phyloP scores from a whole-genome alignment of 2,329 filamentous ascomycete species.

The Penicillium polonicum region DNA sequence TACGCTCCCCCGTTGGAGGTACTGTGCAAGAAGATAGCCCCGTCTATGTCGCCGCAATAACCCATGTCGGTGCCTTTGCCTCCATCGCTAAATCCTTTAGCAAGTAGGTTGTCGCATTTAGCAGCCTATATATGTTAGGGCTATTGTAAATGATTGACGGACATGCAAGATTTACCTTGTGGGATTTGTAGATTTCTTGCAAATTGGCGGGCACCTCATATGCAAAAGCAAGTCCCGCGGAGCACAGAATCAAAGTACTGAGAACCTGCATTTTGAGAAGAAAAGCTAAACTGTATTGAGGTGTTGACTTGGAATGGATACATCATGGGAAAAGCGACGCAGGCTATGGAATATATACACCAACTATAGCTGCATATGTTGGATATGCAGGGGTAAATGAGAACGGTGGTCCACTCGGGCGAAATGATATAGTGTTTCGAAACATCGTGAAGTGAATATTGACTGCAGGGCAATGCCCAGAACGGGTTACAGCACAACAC shows the following conservation, averaged over 20 bases:
- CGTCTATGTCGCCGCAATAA: conserved; percentile 52
- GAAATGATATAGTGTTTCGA: neutral
- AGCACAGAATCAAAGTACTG: neutral
- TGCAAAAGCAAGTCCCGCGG: conserved; percentile 5
- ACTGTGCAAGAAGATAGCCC: conserved; percentile 53
- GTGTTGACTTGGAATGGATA: neutral
- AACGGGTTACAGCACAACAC: neutral
- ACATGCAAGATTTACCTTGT: conserved; percentile 13
- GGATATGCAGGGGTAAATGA: neutral
- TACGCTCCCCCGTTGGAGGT: conserved; percentile 32
- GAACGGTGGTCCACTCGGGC: neutral
- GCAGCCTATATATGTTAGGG: conserved; percentile 8
- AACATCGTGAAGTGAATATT: neutral
- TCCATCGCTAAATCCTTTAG: conserved; percentile 11
- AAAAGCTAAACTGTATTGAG: neutral
- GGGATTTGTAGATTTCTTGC: conserved; percentile 20
- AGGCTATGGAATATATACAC: neutral
- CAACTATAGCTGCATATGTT: neutral
- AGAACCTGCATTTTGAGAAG: neutral
- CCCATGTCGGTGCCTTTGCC: conserved; percentile 9
- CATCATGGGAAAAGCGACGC: neutral
- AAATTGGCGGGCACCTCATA: conserved; percentile 21
- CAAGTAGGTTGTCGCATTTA: conserved; percentile 21
- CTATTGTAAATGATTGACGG: neutral
- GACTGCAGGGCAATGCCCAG: neutral